A percentile compares a stretch with the other conserved stretches of the same genome.
These are phyloP conservation scores for Penicillium chermesinum DNA, from an alignment of 495 filamentous ascomycete genomes.

Conservation along the genomic window DNA sequence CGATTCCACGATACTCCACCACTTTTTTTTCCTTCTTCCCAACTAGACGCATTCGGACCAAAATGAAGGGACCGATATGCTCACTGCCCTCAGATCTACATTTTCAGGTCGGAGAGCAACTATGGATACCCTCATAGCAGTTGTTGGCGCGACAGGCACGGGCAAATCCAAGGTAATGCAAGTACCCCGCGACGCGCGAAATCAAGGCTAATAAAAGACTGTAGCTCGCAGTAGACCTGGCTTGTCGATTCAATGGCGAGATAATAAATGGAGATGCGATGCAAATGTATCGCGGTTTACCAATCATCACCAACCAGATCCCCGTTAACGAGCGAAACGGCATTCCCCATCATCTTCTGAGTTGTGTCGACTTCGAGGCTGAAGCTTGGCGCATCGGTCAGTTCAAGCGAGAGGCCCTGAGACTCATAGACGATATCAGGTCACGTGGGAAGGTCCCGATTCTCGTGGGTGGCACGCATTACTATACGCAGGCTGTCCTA, in stretches of 20 bases:
- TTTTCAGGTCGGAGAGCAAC: slow-evolving; percentile 10
- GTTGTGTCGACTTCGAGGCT: slow-evolving; percentile 65
- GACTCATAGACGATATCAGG: slow-evolving; percentile 71
- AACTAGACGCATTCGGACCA: not conserved
- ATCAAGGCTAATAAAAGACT: slow-evolving; percentile 29
- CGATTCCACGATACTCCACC: not conserved
- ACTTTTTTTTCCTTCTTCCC: not conserved
- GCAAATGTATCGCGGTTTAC: slow-evolving; percentile 92
- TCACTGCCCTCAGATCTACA: slow-evolving; percentile 21
- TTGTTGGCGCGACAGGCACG: slow-evolving; percentile 91
- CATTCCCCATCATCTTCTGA: slow-evolving; percentile 85
- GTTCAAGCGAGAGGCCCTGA: slow-evolving; percentile 64
- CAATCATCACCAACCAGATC: slow-evolving; percentile 95
- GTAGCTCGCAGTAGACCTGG: slow-evolving; percentile 90
- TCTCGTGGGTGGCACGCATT: slow-evolving; percentile 89
- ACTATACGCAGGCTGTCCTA: slow-evolving; percentile 84
- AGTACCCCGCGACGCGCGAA: slow-evolving; percentile 4
- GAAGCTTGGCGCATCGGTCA: slow-evolving; percentile 74
- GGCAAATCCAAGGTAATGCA: slow-evolving; percentile 88
- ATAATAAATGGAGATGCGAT: slow-evolving; percentile 99
- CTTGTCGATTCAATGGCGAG: slow-evolving; percentile 80
- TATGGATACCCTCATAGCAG: slow-evolving; percentile 65
- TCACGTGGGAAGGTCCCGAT: slow-evolving; percentile 75
- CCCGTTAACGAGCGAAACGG: slow-evolving; percentile 66
- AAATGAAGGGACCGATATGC: slow-evolving; percentile 19